A percentile compares a stretch with the other conserved stretches of the same genome.
Conservation (phyloP, 2,329 filamentous ascomycete species). For the Penicillium sp. region DNA sequence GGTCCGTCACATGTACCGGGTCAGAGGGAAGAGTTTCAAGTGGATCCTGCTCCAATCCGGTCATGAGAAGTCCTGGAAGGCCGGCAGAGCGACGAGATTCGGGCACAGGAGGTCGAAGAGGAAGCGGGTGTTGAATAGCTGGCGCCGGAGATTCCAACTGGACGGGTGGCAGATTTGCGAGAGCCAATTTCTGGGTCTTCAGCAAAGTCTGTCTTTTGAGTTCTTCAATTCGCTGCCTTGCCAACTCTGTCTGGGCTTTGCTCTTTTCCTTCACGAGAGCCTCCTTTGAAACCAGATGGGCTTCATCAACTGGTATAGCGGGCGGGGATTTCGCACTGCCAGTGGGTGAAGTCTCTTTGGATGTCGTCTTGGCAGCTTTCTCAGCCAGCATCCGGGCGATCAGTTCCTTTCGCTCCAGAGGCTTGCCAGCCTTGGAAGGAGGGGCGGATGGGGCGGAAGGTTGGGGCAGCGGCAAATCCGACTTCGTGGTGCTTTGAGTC, state of each 20-base stretch:
- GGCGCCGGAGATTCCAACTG: conserved; percentile 7
- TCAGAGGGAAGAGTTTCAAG: conserved; percentile 6
- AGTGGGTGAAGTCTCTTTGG: conserved; percentile 17
- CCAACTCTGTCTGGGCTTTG: conserved; percentile 70
- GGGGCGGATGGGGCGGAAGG: conserved; percentile 11
- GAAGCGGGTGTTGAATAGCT: conserved; percentile 39
- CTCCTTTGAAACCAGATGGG: conserved; percentile 22
- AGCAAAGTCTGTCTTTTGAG: conserved; percentile 57
- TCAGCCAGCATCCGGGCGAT: conserved; percentile 75
- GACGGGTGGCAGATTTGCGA: not conserved
- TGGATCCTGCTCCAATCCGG: conserved; percentile 18
- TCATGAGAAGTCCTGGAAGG: conserved; percentile 57
- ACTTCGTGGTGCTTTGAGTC: not conserved
- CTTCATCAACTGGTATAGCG: conserved; percentile 8
- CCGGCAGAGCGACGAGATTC: conserved; percentile 34
- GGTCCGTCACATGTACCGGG: conserved; percentile 12
- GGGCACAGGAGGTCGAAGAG: conserved; percentile 38
- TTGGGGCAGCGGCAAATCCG: not conserved
- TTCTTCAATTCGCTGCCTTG: conserved; percentile 76
- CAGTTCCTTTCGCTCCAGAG: conserved; percentile 70
- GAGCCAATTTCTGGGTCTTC: conserved; percentile 35
- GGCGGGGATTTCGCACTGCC: conserved; percentile 4
- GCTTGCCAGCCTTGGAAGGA: conserved; percentile 33
- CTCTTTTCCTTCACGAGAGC: conserved; percentile 46
- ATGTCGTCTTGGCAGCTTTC: conserved; percentile 58